Base-by-base conservation (phyloP, 2,329 filamentous ascomycete species). In the Myotisia sp. region DNA sequence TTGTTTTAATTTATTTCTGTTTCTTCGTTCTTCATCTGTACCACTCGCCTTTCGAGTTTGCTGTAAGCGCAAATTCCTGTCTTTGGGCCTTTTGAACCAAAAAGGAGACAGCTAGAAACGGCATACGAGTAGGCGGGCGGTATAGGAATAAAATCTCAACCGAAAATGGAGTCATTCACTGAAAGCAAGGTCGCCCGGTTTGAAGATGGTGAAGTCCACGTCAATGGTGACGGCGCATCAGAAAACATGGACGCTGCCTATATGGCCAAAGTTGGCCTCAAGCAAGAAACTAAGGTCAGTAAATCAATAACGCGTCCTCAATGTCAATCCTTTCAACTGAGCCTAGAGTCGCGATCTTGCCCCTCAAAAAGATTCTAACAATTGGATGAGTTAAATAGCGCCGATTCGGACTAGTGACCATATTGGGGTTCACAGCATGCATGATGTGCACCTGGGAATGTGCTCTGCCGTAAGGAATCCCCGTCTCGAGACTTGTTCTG, bases 391-490 rank as follows among this genome's bases (percentile, higher is more conserved):
- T 10, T 6, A 18, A 9, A 26, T 12, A 34, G 32, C 26, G 32
- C n/a, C 12, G 32, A 21, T 34, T 34, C 24, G 32, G 32, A 10
- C 21, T 34, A 10, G 24, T 34, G 10, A 34, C 32, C 14, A 34
- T 34, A 13, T 28, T 34, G 23, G 32, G 32, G 8, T 34, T 34
- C 24, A 34, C 32, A 19, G 27, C 32, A 9, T 26, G 22, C 16
- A 27, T 34, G 9, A 34, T 34, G 32, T 20, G 26, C 6, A 36
- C 34, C 12, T 36, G 26, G 34, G 34, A 30, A 19, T 29, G 26
- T 5, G 12, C 14, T 19, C 22, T 26, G 14, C 32, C 32, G 23
- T 27, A 34, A 8, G 22, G 5, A 6, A 9, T 34, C 13, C 3
- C 24, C 9, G 16, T 26, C n/a, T 2, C 4, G 10, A 16, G 20